Evolutionary conservation across 2,329 filamentous ascomycete species (phyloP).

Genomic region (Neofusicoccum kwambonambiense): DNA sequence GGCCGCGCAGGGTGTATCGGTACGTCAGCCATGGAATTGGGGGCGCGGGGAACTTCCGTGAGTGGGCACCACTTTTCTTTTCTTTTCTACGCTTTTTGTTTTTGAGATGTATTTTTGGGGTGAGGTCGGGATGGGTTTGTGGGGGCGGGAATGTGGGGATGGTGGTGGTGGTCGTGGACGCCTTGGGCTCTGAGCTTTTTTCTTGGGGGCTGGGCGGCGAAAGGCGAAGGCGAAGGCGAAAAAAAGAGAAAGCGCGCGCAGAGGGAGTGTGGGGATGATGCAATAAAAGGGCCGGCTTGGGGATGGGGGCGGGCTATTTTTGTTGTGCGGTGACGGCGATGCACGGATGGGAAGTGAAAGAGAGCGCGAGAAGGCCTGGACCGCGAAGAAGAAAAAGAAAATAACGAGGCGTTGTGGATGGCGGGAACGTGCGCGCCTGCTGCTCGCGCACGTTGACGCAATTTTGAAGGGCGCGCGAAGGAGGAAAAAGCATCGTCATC

Average conservation of each 20-base stretch:
- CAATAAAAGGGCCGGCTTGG: no score
- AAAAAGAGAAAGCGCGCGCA: not conserved
- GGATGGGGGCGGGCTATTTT: no score
- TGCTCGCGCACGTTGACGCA: not conserved
- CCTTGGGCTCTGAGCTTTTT: not conserved
- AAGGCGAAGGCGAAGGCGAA: not conserved
- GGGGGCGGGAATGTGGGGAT: not conserved
- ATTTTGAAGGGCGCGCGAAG: not conserved
- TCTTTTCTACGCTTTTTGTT: not conserved
- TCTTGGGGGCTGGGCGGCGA: not conserved
- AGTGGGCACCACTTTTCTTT: not conserved
- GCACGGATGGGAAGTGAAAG: no score
- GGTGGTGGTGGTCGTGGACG: not conserved
- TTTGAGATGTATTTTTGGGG: not conserved
- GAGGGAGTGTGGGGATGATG: no score
- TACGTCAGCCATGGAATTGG: constrained; percentile 13
- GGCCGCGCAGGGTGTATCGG: not conserved
- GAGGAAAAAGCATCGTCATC: not conserved
- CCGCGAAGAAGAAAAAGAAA: not conserved
- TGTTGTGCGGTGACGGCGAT: no score
- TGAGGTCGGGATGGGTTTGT: not conserved
- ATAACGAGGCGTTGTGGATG: not conserved
- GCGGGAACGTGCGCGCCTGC: not conserved
- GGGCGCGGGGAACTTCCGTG: constrained; percentile 11
- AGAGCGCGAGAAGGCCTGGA: not conserved